Evolutionary conservation across 2,329 filamentous ascomycete species (phyloP).

Genomic region (Elsinoe necatrix): DNA sequence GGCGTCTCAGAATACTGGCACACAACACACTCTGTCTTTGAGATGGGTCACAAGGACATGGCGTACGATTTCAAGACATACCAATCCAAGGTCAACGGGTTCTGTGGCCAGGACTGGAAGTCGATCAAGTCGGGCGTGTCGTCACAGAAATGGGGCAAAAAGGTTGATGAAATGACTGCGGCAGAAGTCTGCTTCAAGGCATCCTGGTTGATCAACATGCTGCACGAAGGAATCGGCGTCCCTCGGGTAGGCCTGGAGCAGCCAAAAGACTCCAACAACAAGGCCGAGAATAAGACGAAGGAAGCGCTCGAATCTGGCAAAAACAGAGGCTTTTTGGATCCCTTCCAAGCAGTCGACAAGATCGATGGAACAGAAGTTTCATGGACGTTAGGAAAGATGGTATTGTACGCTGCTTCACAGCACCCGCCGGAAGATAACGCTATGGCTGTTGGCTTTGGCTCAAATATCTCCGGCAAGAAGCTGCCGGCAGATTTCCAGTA

Average conservation of each 20-base stretch:
- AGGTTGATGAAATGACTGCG: conserved; percentile 64
- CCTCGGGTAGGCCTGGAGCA: conserved; percentile 66
- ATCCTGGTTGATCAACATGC: conserved; percentile 92
- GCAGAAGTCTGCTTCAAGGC: conserved; percentile 94
- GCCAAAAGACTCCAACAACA: conserved; percentile 44
- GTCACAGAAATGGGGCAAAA: conserved; percentile 62
- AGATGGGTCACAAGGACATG: conserved; percentile 63
- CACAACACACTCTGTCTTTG: conserved; percentile 90
- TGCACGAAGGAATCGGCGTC: conserved; percentile 92
- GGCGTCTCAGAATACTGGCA: conserved; percentile 99
- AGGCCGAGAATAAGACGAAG: conserved; percentile 62
- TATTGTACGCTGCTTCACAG: conserved; percentile 87
- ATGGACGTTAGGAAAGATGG: conserved; percentile 95
- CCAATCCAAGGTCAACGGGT: conserved; percentile 72
- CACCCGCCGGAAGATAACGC: conserved; percentile 55
- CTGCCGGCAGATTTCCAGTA: conserved; percentile 65
- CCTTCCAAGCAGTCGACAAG: conserved; percentile 89
- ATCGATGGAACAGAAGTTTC: conserved; percentile 87
- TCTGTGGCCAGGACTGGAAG: conserved; percentile 77
- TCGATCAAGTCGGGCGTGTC: conserved; percentile 60
- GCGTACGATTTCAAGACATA: conserved; percentile 88
- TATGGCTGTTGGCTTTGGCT: conserved; percentile 85
- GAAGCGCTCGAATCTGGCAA: conserved; percentile 60
- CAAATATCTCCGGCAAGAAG: conserved; percentile 55
- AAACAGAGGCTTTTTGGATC: conserved; percentile 66